Conservation (phyloP, 345 rosid species). For the Turritis glabra region DNA sequence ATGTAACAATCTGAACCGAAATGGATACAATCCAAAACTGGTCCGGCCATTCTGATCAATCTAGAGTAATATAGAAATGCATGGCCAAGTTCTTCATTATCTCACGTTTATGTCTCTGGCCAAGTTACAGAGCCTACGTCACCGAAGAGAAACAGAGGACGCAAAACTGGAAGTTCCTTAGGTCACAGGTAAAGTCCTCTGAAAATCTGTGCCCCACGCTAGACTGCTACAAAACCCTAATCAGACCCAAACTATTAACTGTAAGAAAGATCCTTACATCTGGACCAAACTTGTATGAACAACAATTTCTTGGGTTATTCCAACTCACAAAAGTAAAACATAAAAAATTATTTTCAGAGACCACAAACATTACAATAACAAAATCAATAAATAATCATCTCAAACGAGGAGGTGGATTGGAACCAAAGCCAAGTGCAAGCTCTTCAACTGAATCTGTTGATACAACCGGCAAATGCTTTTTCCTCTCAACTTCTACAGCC, state of each 20-base stretch:
- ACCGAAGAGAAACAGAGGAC: neutral
- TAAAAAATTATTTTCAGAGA: neutral
- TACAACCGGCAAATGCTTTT: constrained; percentile 7
- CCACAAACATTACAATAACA: constrained; percentile 14
- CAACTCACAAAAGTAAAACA: neutral
- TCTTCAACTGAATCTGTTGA: constrained; percentile 41
- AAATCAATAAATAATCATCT: constrained; percentile 25
- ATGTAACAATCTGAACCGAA: too few relatives aligned
- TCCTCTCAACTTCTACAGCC: constrained; percentile 33
- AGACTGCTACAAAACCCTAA: neutral
- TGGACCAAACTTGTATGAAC: constrained; percentile 2
- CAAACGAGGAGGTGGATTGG: constrained; percentile 39
- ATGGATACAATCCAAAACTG: too few relatives aligned
- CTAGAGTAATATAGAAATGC: too few relatives aligned
- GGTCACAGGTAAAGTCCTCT: neutral
- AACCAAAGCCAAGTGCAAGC: constrained; percentile 38
- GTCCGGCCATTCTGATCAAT: too few relatives aligned
- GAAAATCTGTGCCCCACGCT: neutral
- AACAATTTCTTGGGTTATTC: neutral
- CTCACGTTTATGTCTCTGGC: too few relatives aligned
- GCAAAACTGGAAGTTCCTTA: neutral
- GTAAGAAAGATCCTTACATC: neutral
- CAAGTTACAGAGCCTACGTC: neutral
- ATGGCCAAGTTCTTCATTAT: too few relatives aligned
- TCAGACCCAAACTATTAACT: neutral